These are phyloP conservation scores for Metschnikowia anglica DNA, from an alignment of 805 yeast genomes.

Conservation along the genomic window DNA sequence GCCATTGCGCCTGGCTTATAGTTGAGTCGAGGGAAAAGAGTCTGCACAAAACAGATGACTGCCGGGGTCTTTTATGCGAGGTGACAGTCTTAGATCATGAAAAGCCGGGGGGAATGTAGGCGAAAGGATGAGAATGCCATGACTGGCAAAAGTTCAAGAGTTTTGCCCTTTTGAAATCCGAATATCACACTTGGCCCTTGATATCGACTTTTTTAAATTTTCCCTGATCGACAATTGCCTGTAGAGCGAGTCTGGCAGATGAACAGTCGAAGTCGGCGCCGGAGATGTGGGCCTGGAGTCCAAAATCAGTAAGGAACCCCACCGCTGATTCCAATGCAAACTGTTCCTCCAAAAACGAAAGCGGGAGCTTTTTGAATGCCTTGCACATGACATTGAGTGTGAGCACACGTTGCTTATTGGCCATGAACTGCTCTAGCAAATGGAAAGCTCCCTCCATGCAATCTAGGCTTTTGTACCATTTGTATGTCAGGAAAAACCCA, in stretches of 20 bases:
- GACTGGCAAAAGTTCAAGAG: no score
- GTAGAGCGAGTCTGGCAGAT: slow-evolving; percentile 35
- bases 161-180: no score
- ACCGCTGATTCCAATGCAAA: slow-evolving; percentile 8
- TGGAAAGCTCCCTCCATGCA: slow-evolving; percentile 16
- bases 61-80: neutral
- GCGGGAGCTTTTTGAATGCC: slow-evolving; percentile 19
- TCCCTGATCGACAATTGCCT: slow-evolving; percentile 33
- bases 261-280: slow-evolving; percentile 33
- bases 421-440: slow-evolving; percentile 17
- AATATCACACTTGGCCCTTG: slow-evolving; percentile 71
- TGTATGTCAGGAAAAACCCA: slow-evolving; percentile 37
- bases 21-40: neutral
- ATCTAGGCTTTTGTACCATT: slow-evolving; percentile 8
- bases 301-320: slow-evolving; percentile 24
- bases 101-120: neutral
- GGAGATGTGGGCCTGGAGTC: slow-evolving; percentile 32
- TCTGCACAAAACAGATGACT: neutral
- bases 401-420: slow-evolving; percentile 18
- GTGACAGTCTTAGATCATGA: neutral
- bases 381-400: slow-evolving; percentile 20
- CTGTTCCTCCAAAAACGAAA: slow-evolving; percentile 7
- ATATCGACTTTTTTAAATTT: slow-evolving; percentile 69
- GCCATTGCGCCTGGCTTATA: slow-evolving; percentile 59
- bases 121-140: no score